A percentile compares a stretch with the other conserved stretches of the same genome.
Conservation (phyloP, 352 stramenopile genomes). For the Phytophthora gonapodyides region DNA sequence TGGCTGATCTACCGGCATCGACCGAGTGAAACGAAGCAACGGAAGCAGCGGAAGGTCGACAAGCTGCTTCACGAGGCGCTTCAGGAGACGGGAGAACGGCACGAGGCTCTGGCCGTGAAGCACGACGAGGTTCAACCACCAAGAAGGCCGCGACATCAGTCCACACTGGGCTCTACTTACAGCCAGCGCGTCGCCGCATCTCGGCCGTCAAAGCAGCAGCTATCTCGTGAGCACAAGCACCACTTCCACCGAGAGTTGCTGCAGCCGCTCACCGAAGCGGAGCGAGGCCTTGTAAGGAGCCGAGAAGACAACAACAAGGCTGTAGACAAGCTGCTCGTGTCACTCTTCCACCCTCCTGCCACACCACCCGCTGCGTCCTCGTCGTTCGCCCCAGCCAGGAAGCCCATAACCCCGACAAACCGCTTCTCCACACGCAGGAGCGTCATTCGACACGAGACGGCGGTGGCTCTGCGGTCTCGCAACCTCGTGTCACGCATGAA, state of each 20-base stretch:
- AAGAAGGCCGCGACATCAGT: constrained; percentile 38
- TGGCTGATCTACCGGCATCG: constrained; percentile 70
- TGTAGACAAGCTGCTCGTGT: constrained; percentile 46
- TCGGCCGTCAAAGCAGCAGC: constrained; percentile 16
- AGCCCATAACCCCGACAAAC: constrained; percentile 12
- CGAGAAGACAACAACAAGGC: constrained; percentile 50
- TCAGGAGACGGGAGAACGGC: constrained; percentile 5
- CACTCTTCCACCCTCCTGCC: constrained; percentile 39
- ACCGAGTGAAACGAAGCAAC: constrained; percentile 39
- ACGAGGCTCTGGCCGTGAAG: constrained; percentile 7
- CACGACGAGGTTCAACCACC: constrained; percentile 22
- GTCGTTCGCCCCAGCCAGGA: constrained; percentile 3
- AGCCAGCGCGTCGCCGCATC: constrained; percentile 41
- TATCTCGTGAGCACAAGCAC: constrained; percentile 9
- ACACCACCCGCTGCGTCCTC: constrained; percentile 9
- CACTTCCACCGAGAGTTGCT: constrained; percentile 18
- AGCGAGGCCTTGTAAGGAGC: constrained; percentile 34
- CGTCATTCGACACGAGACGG: constrained; percentile 53
- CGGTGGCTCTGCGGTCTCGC: constrained; percentile 51
- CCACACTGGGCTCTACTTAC: constrained; percentile 44
- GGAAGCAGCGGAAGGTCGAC: constrained; percentile 52
- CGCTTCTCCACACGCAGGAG: constrained; percentile 51
- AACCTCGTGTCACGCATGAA: constrained; percentile 61
- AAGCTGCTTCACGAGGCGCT: constrained; percentile 45
- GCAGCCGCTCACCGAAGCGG: constrained; percentile 33